Evolutionary conservation across 78 protist species (phyloP).

Genomic region (Isochrysis galbana): DNA sequence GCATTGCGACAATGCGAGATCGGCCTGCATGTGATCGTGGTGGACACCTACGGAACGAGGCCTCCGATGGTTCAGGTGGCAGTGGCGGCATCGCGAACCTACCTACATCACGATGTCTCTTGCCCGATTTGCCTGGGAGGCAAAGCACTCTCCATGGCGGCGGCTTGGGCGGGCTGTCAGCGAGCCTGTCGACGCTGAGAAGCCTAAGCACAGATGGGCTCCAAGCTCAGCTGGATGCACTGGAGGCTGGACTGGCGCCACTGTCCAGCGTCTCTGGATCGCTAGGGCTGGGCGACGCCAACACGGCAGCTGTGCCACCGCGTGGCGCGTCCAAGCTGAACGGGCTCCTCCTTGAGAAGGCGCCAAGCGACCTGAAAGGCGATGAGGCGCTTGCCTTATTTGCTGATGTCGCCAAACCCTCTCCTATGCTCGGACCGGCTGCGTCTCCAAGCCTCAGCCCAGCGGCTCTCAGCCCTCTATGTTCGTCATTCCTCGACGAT

Average conservation of each 20-base stretch:
- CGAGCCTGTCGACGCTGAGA: neutral
- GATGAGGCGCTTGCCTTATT: neutral
- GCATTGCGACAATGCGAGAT: neutral
- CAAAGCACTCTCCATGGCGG: no score
- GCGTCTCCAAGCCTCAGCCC: no score
- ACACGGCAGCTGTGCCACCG: neutral
- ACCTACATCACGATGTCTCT: no score
- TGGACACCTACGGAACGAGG: no score
- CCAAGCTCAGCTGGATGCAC: neutral
- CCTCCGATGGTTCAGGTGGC: no score
- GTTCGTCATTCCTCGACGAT: no score
- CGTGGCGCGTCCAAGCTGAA: neutral
- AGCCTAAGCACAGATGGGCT: neutral
- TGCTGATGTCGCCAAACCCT: neutral
- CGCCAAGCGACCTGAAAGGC: neutral
- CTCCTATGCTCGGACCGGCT: no score
- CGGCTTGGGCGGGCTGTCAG: no score
- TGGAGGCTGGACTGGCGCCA: neutral
- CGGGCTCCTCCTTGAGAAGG: neutral
- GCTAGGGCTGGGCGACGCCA: neutral
- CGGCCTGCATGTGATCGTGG: no score
- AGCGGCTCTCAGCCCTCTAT: no score
- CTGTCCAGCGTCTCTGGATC: neutral
- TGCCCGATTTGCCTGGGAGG: no score
- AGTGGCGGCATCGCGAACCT: no score